These are phyloP conservation scores for Arthroderma uncinatum DNA, from an alignment of 2,329 filamentous ascomycete genomes.

Conservation along the genomic window DNA sequence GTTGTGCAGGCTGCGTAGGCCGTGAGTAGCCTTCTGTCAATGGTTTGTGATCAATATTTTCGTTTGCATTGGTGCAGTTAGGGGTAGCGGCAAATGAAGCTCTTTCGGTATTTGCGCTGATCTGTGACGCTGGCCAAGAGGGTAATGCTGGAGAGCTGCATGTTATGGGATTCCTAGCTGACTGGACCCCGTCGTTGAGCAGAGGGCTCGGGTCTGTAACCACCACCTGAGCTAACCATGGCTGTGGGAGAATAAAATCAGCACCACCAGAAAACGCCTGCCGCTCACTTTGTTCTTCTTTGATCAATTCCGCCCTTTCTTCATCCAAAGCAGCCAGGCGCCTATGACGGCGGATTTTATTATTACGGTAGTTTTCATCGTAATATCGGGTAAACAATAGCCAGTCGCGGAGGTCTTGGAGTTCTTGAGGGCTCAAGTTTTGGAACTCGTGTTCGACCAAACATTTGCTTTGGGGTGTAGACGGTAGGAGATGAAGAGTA, in stretches of 20 bases:
- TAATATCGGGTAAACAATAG: slow-evolving; percentile 27
- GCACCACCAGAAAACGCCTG: slow-evolving; percentile 7
- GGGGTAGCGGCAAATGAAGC: no score
- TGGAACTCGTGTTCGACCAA: slow-evolving; percentile 11
- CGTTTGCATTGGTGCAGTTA: not conserved
- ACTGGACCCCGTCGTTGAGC: not conserved
- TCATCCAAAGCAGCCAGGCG: slow-evolving; percentile 24
- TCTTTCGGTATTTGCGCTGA: not conserved
- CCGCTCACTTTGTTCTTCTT: slow-evolving; percentile 15
- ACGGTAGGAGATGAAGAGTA: not conserved
- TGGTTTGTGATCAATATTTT: not conserved
- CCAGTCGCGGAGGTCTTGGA: slow-evolving; percentile 27
- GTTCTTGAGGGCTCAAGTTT: slow-evolving; percentile 8
- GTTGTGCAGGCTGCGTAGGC: not conserved
- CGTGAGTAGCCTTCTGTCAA: no score
- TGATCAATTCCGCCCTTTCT: slow-evolving; percentile 18
- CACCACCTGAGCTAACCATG: not conserved
- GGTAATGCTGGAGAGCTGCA: not conserved
- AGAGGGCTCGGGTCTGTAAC: not conserved
- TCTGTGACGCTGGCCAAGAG: not conserved
- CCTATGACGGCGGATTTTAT: slow-evolving; percentile 15
- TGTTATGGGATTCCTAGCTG: not conserved
- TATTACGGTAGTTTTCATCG: slow-evolving; percentile 24
- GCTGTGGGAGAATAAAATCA: not conserved
- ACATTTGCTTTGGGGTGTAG: not conserved